These are phyloP conservation scores for Fraxinus quadrangulata DNA, from an alignment of 257 asterid species.

Conservation along the genomic window DNA sequence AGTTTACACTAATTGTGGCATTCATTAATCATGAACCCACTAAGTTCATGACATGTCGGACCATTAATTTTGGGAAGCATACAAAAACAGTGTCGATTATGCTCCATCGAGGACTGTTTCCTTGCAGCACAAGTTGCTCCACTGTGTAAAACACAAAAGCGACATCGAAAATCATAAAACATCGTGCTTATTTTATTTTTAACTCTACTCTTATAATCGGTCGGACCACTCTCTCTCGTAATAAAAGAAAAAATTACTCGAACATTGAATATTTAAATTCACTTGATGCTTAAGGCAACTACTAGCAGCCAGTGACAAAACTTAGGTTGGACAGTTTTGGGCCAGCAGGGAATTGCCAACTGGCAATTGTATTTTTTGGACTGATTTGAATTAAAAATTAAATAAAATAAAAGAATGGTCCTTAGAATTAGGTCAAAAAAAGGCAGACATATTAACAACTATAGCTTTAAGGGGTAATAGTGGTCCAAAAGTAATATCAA, in stretches of 20 bases:
- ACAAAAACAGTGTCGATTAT: neutral
- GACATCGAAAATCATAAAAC: neutral
- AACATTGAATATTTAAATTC: neutral
- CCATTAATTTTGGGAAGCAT: conserved; percentile 6
- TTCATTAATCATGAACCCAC: conserved; percentile 30
- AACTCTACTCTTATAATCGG: neutral
- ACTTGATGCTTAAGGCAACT: neutral
- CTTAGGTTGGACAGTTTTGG: neutral
- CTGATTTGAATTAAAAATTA: neutral
- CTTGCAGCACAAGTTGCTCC: conserved; percentile 1
- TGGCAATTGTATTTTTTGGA: neutral
- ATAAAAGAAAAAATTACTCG: too few relatives aligned
- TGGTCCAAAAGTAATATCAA: conserved; percentile 33
- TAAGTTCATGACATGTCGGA: conserved; percentile 28
- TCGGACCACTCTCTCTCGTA: too few relatives aligned
- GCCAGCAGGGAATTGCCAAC: neutral
- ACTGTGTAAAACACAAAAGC: neutral
- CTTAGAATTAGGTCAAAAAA: conserved; percentile 39
- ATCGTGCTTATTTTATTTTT: neutral
- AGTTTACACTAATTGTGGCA: conserved; percentile 18
- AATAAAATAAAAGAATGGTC: conserved; percentile 16
- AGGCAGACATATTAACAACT: conserved; percentile 21
- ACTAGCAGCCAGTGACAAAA: neutral
- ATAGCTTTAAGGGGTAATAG: conserved; percentile 20
- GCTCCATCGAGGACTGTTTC: neutral